phyloP scores from a whole-genome alignment of 768 basidiomycete species.

The Auriscalpium microsporum region DNA sequence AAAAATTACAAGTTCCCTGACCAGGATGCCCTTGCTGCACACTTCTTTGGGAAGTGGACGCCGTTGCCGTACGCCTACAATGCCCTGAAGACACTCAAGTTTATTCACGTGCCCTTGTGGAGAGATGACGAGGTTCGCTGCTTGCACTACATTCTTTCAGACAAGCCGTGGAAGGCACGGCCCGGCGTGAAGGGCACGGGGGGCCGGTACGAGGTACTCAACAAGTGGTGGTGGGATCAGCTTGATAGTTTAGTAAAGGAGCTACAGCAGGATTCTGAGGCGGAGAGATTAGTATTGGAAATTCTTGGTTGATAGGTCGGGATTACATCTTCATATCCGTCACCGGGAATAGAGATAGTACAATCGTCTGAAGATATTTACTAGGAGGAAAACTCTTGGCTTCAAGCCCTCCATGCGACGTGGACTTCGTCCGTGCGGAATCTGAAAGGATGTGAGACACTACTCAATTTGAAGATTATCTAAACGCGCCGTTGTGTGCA shows the following conservation, averaged over 20 bases:
- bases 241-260: constrained; percentile 35
- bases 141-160: constrained; percentile 77
- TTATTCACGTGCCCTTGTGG: constrained; percentile 72
- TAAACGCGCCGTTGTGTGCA: constrained; percentile 80
- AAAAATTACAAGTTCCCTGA: constrained; percentile 71
- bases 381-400: neutral
- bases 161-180: constrained; percentile 78
- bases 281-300: constrained; percentile 42
- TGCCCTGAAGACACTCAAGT: constrained; percentile 79
- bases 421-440: constrained; percentile 93
- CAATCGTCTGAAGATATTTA: neutral
- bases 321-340: neutral
- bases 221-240: constrained; percentile 78
- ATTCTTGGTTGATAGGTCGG: constrained; percentile 31
- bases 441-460: constrained; percentile 33
- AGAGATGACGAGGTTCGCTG: constrained; percentile 77
- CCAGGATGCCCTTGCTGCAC: constrained; percentile 81
- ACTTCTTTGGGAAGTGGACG: constrained; percentile 72
- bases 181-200: constrained; percentile 31
- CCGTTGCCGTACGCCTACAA: constrained; percentile 86
- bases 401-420: constrained; percentile 75
- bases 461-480: neutral
- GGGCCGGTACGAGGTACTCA: constrained; percentile 43
- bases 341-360: neutral
- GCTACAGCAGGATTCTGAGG: constrained; percentile 38